Evolutionary conservation across 2,329 filamentous ascomycete species (phyloP), one percentile per base, ranked within the genome.

Genomic region (Neurospora sp.): DNA sequence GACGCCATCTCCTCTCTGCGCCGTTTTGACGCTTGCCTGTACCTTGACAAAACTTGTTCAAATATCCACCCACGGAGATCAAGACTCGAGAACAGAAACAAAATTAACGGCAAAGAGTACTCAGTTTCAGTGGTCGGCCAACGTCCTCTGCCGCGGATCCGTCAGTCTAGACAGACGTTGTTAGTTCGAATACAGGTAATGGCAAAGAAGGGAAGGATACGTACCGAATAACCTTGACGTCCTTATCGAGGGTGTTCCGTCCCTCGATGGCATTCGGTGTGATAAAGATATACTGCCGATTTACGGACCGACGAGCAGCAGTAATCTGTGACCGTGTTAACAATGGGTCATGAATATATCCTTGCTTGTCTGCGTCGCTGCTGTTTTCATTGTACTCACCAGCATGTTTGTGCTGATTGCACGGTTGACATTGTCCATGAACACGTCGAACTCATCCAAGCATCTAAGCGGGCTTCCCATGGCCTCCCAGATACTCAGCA

Each of bases 381-480:
- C 39, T 10, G 52, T 6, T 33, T 4, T 62, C 6, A 39, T 36
- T 15, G 8, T 5, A 85, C 89, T 83, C 82, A 93, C 91, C 80
- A 99, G 91, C 91, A 99, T 93, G 73, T 92, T 91, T 75, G 97
- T 97, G 78, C 92, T 96, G 75, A 96, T 92, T 69, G 92, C 92
- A 71, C 96, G 89, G 80, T 99, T 99, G 71, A 98, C 92, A 74
- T 91, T 93, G 80, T 99, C 96, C 96, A 99, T 99, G 84, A 97
- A 99, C 39, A 99, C 96, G 78, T 99, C 96, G 77, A 98, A 99
- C 80, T 99, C 96, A 80, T 99, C 96, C 69, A 99, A 84, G 77
- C 96, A 99, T 69, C 96, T 89, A 71, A 99, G 91, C 0, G 94
- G 95, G 19, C 93, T 96, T 11, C 96, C 95, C 91, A 99, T 99